Percentiles rank a stretch among this genome's conserved stretches.
These are phyloP conservation scores for Cyclotella distinguenda DNA, from an alignment of 108 stramenopile species.

Conservation along the genomic window DNA sequence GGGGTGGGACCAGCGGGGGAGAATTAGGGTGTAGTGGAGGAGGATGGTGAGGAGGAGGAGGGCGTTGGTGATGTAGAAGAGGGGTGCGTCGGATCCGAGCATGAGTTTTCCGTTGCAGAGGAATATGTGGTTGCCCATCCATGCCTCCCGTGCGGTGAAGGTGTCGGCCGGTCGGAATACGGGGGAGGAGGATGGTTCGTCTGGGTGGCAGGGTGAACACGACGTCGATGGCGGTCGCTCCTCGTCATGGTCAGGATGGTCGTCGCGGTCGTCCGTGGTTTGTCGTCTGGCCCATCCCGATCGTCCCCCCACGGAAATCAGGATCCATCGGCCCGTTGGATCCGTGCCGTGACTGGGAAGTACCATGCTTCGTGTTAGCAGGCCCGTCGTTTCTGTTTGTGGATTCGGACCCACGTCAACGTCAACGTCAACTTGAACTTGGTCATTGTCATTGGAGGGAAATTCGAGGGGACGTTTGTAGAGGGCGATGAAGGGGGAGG, in stretches of 20 bases:
- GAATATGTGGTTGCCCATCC: constrained; percentile 90
- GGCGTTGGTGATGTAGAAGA: constrained; percentile 75
- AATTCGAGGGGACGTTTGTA: constrained; percentile 68
- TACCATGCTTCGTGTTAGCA: constrained; percentile 74
- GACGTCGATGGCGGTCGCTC: constrained; percentile 3
- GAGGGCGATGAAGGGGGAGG: constrained; percentile 78
- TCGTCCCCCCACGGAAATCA: constrained; percentile 81
- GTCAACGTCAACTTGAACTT: background rate
- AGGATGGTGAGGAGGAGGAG: constrained; percentile 52
- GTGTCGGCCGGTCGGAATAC: constrained; percentile 53
- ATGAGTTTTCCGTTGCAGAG: constrained; percentile 82
- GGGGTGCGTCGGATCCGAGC: constrained; percentile 80
- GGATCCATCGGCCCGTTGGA: constrained; percentile 72
- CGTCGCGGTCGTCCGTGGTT: constrained; percentile 14
- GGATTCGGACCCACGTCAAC: constrained; percentile 26
- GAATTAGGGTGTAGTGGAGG: constrained; percentile 48
- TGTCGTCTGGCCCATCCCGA: constrained; percentile 79
- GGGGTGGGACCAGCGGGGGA: constrained; percentile 47
- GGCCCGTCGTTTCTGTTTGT: constrained; percentile 64
- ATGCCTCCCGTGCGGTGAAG: constrained; percentile 72
- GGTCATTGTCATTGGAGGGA: constrained; percentile 6
- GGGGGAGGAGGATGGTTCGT: background rate
- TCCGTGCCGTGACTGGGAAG: constrained; percentile 85
- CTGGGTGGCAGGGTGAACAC: background rate
- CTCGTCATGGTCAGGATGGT: constrained; percentile 2